A percentile compares a stretch with the other conserved stretches of the same genome.
Evolutionary conservation across 208 protist species (phyloP).

Genomic region (Strigomonas galati): DNA sequence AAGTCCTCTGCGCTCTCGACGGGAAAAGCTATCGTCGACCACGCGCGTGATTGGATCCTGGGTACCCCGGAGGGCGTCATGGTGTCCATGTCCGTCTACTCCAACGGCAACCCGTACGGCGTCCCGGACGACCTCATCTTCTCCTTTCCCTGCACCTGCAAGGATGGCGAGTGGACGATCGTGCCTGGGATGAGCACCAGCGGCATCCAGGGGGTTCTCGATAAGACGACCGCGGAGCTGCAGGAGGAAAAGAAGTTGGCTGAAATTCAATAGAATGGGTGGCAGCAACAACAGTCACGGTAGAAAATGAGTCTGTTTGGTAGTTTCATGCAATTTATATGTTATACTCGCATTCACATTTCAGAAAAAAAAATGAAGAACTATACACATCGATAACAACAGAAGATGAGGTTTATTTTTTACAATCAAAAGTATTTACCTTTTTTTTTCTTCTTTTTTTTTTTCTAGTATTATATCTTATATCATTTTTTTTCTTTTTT

Average conservation of each 20-base stretch:
- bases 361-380: constrained; percentile 12
- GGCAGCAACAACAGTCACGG: not conserved
- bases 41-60: constrained; percentile 68
- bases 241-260: constrained; percentile 45
- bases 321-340: not conserved
- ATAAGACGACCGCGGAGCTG: constrained; percentile 41
- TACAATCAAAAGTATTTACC: not conserved
- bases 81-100: constrained; percentile 94
- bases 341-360: not conserved
- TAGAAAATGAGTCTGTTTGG: not conserved
- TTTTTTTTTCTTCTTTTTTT: not conserved
- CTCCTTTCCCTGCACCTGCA: constrained; percentile 93
- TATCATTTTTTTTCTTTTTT: constrained; percentile 7
- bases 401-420: constrained; percentile 2
- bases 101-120: constrained; percentile 88
- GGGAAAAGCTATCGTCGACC: constrained; percentile 69
- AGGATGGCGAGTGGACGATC: constrained; percentile 82
- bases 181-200: constrained; percentile 47
- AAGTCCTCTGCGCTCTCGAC: constrained; percentile 94
- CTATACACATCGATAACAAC: not conserved
- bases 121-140: constrained; percentile 90
- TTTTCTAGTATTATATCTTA: not conserved
- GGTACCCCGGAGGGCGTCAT: constrained; percentile 51
- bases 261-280: not conserved
- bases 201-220: constrained; percentile 27